phyloP scores from a whole-genome alignment of 2,329 filamentous ascomycete genomes.

The Pseudogymnoascus sp. region DNA sequence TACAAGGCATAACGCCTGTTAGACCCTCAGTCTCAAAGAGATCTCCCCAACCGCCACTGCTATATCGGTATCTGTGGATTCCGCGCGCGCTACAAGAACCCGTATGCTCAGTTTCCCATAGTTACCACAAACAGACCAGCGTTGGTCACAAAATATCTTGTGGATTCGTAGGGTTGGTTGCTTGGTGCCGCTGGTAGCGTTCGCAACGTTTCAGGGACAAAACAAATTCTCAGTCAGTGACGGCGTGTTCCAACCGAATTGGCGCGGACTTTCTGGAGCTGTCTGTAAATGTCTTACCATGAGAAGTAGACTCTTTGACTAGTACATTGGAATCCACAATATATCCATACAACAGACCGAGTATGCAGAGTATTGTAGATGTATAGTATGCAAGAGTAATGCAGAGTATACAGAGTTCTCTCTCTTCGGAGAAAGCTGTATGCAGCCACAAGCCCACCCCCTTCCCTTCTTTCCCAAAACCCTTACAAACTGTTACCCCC shows the following conservation, averaged over 20 bases:
- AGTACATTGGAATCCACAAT: background rate
- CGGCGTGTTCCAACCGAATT: background rate
- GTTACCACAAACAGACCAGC: constrained; percentile 1
- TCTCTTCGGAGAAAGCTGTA: background rate
- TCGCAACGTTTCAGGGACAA: background rate
- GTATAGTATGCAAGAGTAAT: background rate
- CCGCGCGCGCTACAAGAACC: background rate
- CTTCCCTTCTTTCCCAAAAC: background rate
- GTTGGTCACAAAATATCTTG: background rate
- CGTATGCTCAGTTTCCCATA: background rate
- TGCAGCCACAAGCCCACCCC: background rate
- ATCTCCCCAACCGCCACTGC: background rate
- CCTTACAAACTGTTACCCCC: background rate
- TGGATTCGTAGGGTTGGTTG: background rate
- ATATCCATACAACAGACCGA: background rate
- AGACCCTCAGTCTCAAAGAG: background rate
- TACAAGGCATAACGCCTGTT: background rate
- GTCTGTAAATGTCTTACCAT: background rate
- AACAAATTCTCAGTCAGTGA: background rate
- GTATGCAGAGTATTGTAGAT: background rate
- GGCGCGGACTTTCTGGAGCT: background rate
- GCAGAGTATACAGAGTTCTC: background rate
- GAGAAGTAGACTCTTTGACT: background rate
- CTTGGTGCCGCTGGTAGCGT: background rate
- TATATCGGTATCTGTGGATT: background rate